Percentiles rank a stretch among this genome's conserved stretches.
Conservation (phyloP, 2,329 filamentous ascomycete genomes). For the Pestalotiopsis sp. region DNA sequence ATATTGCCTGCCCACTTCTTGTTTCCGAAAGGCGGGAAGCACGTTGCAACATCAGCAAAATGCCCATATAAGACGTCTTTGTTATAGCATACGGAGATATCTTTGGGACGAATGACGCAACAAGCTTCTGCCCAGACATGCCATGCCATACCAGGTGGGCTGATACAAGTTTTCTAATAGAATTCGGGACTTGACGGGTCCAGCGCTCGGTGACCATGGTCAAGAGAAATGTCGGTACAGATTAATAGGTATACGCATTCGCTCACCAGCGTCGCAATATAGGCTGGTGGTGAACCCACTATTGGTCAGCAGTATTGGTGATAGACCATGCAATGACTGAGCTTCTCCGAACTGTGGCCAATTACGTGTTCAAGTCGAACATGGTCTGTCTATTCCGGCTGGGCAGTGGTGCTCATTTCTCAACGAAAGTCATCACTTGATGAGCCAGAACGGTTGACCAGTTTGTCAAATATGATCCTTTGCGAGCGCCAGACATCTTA, state of each 20-base stretch:
- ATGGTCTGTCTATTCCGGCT: not conserved
- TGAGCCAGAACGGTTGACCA: not conserved
- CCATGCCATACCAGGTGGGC: not conserved
- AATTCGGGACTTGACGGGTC: not conserved
- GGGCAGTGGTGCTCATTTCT: not conserved
- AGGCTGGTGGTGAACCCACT: not conserved
- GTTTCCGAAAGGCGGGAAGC: not conserved
- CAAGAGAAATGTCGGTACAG: not conserved
- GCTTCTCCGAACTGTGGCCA: not conserved
- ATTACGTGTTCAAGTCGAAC: not conserved
- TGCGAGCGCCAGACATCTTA: not conserved
- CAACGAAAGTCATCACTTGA: not conserved
- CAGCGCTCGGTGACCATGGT: not conserved
- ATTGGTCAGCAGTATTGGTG: not conserved
- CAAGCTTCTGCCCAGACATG: not conserved
- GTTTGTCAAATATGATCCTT: not conserved
- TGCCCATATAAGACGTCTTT: not conserved
- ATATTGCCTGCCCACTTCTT: conserved; percentile 8
- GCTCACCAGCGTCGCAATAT: not conserved
- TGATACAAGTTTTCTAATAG: not conserved
- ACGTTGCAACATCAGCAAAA: conserved; percentile 3
- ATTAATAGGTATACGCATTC: not conserved
- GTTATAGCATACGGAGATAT: not conserved
- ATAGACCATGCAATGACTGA: not conserved
- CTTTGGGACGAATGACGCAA: conserved; percentile 6